Conservation (phyloP, 140 eudicot genomes). For the Ambrosia hybrid region DNA sequence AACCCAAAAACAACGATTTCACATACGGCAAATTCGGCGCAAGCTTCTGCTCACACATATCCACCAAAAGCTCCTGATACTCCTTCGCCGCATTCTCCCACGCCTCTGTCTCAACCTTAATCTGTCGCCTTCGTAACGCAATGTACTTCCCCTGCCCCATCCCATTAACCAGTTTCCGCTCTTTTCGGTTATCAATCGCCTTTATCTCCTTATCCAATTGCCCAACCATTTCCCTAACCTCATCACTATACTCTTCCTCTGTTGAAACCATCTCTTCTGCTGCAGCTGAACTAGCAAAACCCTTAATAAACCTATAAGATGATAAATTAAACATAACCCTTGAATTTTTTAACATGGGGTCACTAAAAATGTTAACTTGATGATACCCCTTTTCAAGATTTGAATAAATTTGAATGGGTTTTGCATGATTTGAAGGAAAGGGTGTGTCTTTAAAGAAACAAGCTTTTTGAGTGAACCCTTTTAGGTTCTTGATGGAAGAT, state of each 20-base stretch:
- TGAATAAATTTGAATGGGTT: slow-evolving; percentile 15
- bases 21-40: slow-evolving; percentile 95
- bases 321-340: slow-evolving; percentile 13
- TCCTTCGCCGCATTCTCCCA: slow-evolving; percentile 87
- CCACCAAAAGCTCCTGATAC: slow-evolving; percentile 85
- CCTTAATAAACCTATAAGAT: slow-evolving; percentile 21
- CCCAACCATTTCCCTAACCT: slow-evolving; percentile 56
- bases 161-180: slow-evolving; percentile 46
- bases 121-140: slow-evolving; percentile 59
- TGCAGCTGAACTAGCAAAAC: slow-evolving; percentile 61
- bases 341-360: slow-evolving; percentile 11
- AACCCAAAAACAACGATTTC: slow-evolving; percentile 89
- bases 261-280: slow-evolving; percentile 73
- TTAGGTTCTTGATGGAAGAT: slow-evolving; percentile 57
- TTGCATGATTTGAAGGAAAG: slow-evolving; percentile 1
- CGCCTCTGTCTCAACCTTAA: slow-evolving; percentile 85
- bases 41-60: slow-evolving; percentile 91
- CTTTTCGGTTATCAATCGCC: not conserved
- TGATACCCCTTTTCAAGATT: slow-evolving; percentile 19
- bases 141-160: slow-evolving; percentile 59
- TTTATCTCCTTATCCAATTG: slow-evolving; percentile 38
- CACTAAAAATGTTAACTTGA: slow-evolving; percentile 23
- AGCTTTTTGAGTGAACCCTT: slow-evolving; percentile 26
- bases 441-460: slow-evolving; percentile 25
- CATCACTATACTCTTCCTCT: slow-evolving; percentile 75